Evolutionary conservation across 2,329 filamentous ascomycete species (phyloP), one percentile per base, ranked within the genome.

Genomic region (Drechmeria coniospora): DNA sequence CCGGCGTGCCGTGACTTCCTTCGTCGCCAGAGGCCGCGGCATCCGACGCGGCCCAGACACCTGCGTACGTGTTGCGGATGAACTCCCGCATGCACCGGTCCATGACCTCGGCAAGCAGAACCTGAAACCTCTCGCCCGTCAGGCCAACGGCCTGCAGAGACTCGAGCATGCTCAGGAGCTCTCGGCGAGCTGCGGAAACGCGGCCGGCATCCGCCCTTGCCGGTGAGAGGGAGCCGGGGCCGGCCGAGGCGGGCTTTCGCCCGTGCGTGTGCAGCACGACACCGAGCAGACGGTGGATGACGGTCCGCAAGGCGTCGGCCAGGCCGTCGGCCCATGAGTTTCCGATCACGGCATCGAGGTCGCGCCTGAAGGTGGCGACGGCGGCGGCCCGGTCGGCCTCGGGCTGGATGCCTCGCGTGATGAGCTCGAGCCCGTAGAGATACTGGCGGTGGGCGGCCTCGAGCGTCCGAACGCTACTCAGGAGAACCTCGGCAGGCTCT

Each of bases 101-200:
- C 61, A 83, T 74, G 15, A 78, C 63, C 46, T 78, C 72, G 11
- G 77, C 79, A 41, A 83, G 76, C 20, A 79, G 58, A 17, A 77
- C 65, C 42, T 83, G 74, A 28, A 79, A 79, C 26, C 57, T 61
- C 41, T 79, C 73, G 15, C 75, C 76, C 1, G 73, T 73, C 12
- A 84, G 54, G 1, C 79, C 79, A 14, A 82, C 69, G 25, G 66
- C 61, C 37, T 65, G 57, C 11, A 84, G 53, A 7, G 68, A 65
- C 26, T 66, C 61, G 2, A 79, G 54, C 12, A 81, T 50, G 22
- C 59, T 46, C 17, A 69, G 49, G 25, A 80, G 51, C 27, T 68
- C 62, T 18, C 59, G 53, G 20, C 61, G 57, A 31, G 65, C 57
- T 27, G 40, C 48, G 3, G 56, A 46, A 8, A 52, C 44, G 21